Conservation (phyloP, 139 green algal genomes). For the Zygnema cylindricum region DNA sequence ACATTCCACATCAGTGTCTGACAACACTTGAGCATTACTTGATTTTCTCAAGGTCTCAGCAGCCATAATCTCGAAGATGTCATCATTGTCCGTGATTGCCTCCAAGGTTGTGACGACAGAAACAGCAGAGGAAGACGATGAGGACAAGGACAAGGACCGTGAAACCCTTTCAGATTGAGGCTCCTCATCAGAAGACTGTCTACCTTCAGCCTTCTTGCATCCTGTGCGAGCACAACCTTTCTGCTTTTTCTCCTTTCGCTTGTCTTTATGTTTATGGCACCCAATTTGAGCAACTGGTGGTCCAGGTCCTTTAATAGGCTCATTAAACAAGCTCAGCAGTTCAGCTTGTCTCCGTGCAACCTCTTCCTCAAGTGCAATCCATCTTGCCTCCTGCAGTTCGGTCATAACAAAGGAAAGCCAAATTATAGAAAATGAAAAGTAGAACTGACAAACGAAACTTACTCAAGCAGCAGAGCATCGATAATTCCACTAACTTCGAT, state of each 20-base stretch:
- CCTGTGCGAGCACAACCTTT: not conserved
- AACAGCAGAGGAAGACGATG: not conserved
- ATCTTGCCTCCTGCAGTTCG: slow-evolving; percentile 23
- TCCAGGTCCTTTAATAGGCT: not conserved
- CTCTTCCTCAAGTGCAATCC: slow-evolving; percentile 29
- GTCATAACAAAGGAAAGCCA: too few relatives aligned
- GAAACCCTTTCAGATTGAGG: not conserved
- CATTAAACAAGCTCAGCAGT: slow-evolving; percentile 28
- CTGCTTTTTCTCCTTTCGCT: slow-evolving; percentile 33
- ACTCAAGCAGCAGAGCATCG: too few relatives aligned
- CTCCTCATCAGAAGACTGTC: not conserved
- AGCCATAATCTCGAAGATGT: slow-evolving; percentile 55
- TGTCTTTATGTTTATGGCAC: not conserved
- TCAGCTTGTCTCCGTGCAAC: slow-evolving; percentile 17
- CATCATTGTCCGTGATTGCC: slow-evolving; percentile 3
- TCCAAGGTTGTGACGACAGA: not conserved
- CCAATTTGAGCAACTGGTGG: not conserved
- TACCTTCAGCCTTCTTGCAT: not conserved
- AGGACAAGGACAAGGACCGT: not conserved
- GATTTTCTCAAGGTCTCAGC: slow-evolving; percentile 14
- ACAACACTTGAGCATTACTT: not conserved
- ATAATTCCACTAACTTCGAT: too few relatives aligned
- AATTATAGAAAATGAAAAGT: too few relatives aligned
- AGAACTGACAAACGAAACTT: too few relatives aligned
- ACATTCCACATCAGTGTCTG: not conserved